Evolutionary conservation across 1,284 basidiomycete species (phyloP), one percentile per base, ranked within the genome.

Genomic region (Anthracocystis panici-leucophaei): DNA sequence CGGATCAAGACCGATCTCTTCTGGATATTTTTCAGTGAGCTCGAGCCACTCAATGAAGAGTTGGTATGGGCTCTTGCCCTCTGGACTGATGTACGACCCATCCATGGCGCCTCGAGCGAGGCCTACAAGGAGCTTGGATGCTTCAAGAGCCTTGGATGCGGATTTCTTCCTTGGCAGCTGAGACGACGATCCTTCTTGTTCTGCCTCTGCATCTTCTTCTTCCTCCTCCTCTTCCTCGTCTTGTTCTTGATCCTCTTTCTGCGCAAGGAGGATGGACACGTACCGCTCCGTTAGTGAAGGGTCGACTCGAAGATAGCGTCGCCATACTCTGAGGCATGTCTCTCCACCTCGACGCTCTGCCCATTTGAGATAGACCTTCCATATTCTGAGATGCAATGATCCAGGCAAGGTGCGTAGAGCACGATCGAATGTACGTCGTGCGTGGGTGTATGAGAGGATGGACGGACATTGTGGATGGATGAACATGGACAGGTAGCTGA

Each of bases 1-100:
- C n/a, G 92, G 90, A 72, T 92, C 91, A 82, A 99, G 87, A 0
- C 97, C 97, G 66, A 98, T 92, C 55, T 96, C 93, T 52, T 98
- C 96, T 0, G 95, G 91, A 82, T 92, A 92, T 75, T 91, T 90
- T 84, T 98, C 95, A 35, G 93, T 92, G 5, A 98, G 90, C 45
- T 97, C 93, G 40, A 99, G 89, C 89, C 93, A 99, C 76, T 97
- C 94, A 65, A 91, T 90, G 25, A 99, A 90, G 3, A 99, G 88
- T 82, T 98, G 95, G 81, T 97, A 97, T 0, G 96, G 92, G 74
- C 94, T 96, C 87, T 98, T 99, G 52, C 92, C 93, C 81, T 98
- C 95, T 0, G 94, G 91, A 65, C 93, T 94, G 12, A 88, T 88
- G 84, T 97, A 98, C 58, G 91, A 90, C 33, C 94, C 95, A 54